Conservation (phyloP, 2,329 filamentous ascomycete species). For the Colletotrichum sp. region DNA sequence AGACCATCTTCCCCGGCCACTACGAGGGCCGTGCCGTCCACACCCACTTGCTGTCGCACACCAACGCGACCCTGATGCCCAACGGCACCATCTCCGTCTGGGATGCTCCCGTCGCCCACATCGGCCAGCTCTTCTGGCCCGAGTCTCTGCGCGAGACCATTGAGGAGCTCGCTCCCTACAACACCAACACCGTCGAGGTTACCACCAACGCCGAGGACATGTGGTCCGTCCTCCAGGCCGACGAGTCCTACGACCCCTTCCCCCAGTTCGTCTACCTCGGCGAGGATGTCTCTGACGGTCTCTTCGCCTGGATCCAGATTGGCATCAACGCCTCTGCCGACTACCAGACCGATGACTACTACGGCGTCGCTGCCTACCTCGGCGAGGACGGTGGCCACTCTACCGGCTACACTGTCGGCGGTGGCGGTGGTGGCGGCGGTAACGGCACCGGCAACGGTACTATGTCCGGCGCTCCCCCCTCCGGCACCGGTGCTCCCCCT, state of each 20-base stretch:
- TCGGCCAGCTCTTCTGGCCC: slow-evolving; percentile 71
- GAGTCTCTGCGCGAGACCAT: slow-evolving; percentile 59
- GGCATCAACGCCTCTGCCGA: slow-evolving; percentile 46
- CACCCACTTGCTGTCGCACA: slow-evolving; percentile 48
- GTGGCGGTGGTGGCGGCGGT: background rate
- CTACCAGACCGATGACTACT: slow-evolving; percentile 17
- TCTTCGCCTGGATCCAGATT: slow-evolving; percentile 61
- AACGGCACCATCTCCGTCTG: slow-evolving; percentile 37
- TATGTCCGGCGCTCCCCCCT: slow-evolving; percentile 2
- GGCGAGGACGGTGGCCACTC: slow-evolving; percentile 10
- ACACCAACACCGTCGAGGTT: slow-evolving; percentile 45
- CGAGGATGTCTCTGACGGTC: slow-evolving; percentile 52
- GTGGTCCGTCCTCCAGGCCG: slow-evolving; percentile 43
- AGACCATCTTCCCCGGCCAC: slow-evolving; percentile 49
- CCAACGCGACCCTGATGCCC: slow-evolving; percentile 34
- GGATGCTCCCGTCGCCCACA: slow-evolving; percentile 53
- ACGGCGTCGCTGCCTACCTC: slow-evolving; percentile 8
- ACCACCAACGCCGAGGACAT: slow-evolving; percentile 59
- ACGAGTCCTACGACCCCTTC: slow-evolving; percentile 54
- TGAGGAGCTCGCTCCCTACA: slow-evolving; percentile 53
- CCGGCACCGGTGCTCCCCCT: background rate
- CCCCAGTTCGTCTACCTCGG: slow-evolving; percentile 64
- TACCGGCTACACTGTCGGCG: background rate
- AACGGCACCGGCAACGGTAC: background rate
- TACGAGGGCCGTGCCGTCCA: slow-evolving; percentile 51